Evolutionary conservation across 495 filamentous ascomycete species (phyloP).

Genomic region (Neurospora sp.): DNA sequence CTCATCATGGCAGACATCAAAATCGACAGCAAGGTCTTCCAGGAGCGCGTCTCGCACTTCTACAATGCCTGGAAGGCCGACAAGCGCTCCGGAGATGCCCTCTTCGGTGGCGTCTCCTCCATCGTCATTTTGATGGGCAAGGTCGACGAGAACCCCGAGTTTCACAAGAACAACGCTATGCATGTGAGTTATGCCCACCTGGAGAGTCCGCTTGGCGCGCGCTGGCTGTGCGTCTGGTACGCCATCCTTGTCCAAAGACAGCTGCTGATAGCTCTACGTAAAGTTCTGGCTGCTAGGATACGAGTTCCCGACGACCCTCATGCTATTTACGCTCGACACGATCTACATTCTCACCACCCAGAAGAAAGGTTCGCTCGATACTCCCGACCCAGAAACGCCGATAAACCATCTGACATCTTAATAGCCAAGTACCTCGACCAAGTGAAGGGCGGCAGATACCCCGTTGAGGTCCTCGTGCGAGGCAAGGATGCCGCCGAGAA

Average conservation of each 20-base stretch:
- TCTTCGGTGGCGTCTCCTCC: constrained; percentile 76
- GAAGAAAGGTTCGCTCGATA: constrained; percentile 68
- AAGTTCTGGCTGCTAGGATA: constrained; percentile 99
- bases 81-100: constrained; percentile 69
- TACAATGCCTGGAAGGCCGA: constrained; percentile 89
- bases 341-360: constrained; percentile 88
- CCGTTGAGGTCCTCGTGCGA: constrained; percentile 78
- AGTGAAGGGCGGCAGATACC: constrained; percentile 82
- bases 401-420: constrained; percentile 14
- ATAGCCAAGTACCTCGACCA: constrained; percentile 87
- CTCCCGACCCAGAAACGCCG: not conserved
- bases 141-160: constrained; percentile 72
- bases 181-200: constrained; percentile 54
- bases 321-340: constrained; percentile 79
- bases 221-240: not conserved
- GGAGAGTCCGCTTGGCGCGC: not conserved
- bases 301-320: constrained; percentile 92
- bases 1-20: constrained; percentile 55
- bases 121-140: constrained; percentile 89
- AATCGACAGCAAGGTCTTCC: constrained; percentile 86
- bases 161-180: constrained; percentile 90
- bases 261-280: constrained; percentile 11
- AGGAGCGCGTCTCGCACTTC: constrained; percentile 80
- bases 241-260: not conserved
- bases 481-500: constrained; percentile 87